phyloP scores from a whole-genome alignment of 257 asterid species.

The Capsicum rhomboideum region DNA sequence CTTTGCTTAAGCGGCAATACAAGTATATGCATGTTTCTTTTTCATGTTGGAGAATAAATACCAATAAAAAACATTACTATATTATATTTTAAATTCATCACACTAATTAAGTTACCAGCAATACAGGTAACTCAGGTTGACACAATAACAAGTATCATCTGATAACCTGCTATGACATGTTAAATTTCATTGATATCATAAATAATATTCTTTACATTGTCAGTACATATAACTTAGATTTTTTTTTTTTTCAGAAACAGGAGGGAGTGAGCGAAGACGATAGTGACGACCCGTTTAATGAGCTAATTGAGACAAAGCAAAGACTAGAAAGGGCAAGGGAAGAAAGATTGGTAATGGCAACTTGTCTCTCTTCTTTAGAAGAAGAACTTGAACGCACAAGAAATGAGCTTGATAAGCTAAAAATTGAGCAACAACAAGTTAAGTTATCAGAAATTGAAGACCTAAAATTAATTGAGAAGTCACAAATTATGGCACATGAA shows the following conservation, averaged over 20 bases:
- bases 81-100: too few species aligned
- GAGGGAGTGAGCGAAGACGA: constrained; percentile 16
- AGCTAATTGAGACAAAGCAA: constrained; percentile 65
- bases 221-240: too few species aligned
- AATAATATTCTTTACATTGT: neutral
- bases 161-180: too few species aligned
- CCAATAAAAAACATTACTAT: too few species aligned
- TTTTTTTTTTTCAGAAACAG: constrained; percentile 27
- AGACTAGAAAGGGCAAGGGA: constrained; percentile 53
- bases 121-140: too few species aligned
- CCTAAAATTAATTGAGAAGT: constrained; percentile 40
- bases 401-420: constrained; percentile 45
- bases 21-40: neutral
- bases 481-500: constrained; percentile 4
- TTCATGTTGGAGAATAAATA: neutral
- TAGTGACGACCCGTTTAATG: neutral
- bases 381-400: constrained; percentile 60
- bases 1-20: constrained; percentile 1
- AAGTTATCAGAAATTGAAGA: constrained; percentile 31
- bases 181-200: neutral
- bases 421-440: neutral
- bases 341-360: constrained; percentile 55
- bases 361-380: constrained; percentile 47
- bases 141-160: too few species aligned
- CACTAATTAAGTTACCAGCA: too few species aligned